phyloP scores from a whole-genome alignment of 2,329 filamentous ascomycete genomes.

The Penicillium sp. region DNA sequence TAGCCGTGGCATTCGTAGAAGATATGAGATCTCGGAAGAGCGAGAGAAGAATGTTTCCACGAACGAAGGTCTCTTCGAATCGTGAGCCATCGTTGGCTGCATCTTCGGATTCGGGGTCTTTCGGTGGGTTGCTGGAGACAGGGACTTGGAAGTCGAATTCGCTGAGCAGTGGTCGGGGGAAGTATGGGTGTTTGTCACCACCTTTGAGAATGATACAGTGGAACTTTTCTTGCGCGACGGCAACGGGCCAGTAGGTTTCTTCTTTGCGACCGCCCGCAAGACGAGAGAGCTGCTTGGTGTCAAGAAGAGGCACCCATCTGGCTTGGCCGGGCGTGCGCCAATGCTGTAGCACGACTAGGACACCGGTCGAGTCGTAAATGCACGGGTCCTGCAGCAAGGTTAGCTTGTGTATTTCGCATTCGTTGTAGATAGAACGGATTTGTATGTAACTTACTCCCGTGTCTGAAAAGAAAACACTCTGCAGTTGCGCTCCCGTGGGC shows the following conservation, averaged over 20 bases:
- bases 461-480: conserved; percentile 90
- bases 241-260: conserved; percentile 93
- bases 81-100: conserved; percentile 50
- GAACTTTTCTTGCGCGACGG: conserved; percentile 88
- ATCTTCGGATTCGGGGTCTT: conserved; percentile 45
- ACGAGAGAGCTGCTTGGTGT: conserved; percentile 83
- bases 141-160: conserved; percentile 94
- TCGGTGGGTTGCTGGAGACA: conserved; percentile 63
- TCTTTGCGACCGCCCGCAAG: conserved; percentile 83
- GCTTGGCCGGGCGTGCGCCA: conserved; percentile 88
- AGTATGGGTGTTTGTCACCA: conserved; percentile 90
- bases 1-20: conserved; percentile 67
- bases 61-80: conserved; percentile 82
- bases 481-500: conserved; percentile 73
- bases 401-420: conserved; percentile 3
- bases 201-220: conserved; percentile 99
- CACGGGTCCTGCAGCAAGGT: conserved; percentile 74
- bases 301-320: conserved; percentile 88
- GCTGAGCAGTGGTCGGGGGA: conserved; percentile 83
- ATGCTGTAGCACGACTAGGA: conserved; percentile 83
- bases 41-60: conserved; percentile 72
- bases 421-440: neutral
- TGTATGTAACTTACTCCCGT: conserved; percentile 67
- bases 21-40: conserved; percentile 78
- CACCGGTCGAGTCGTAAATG: conserved; percentile 92